These are phyloP conservation scores for Cryptococcus sp. DNA, from an alignment of 1,284 basidiomycete species.

Conservation along the genomic window DNA sequence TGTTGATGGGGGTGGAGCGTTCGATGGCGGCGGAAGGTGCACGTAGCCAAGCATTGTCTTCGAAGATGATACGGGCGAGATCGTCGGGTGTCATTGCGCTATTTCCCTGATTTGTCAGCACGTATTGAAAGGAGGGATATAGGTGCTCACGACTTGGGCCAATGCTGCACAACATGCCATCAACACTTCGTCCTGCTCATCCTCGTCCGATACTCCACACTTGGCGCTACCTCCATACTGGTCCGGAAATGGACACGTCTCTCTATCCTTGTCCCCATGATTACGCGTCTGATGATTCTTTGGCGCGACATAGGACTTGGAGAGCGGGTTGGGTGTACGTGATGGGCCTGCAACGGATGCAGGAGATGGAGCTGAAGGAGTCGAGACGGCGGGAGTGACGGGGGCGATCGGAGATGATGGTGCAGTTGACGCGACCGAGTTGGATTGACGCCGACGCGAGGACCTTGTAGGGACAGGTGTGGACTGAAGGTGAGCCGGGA, in stretches of 20 bases:
- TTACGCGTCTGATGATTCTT: constrained; percentile 40
- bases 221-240: constrained; percentile 36
- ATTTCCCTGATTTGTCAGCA: constrained; percentile 35
- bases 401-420: constrained; percentile 10
- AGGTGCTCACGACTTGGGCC: constrained; percentile 36
- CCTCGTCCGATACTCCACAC: constrained; percentile 37
- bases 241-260: constrained; percentile 35
- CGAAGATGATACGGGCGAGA: constrained; percentile 35
- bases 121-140: no score
- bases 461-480: neutral
- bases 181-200: constrained; percentile 41
- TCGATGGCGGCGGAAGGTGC: constrained; percentile 40
- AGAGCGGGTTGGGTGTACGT: neutral
- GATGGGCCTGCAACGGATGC: neutral
- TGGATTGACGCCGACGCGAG: neutral
- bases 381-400: constrained; percentile 4
- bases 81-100: constrained; percentile 42
- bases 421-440: constrained; percentile 2
- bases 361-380: neutral
- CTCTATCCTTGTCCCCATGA: constrained; percentile 26
- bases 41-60: constrained; percentile 39
- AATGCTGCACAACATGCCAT: constrained; percentile 43
- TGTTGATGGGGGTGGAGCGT: constrained; percentile 36
- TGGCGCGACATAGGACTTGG: constrained; percentile 15
- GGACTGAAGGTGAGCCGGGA: neutral